Conservation (phyloP, 1,284 basidiomycete genomes). For the Sporisorium scitamineum region DNA sequence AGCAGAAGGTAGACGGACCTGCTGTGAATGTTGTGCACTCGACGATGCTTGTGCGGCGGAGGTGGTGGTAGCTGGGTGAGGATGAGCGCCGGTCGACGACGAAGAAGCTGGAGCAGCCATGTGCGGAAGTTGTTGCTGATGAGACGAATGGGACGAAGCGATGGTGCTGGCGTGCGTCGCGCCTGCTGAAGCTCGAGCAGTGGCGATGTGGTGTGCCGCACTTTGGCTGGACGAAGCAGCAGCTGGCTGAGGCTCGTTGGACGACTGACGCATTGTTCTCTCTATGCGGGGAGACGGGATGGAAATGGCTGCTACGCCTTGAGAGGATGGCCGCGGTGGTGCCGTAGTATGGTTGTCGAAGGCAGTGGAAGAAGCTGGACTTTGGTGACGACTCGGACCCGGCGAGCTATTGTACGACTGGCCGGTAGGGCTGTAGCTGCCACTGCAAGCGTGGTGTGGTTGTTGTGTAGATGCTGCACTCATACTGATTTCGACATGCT, state of each 20-base stretch:
- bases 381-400: slow-evolving; percentile 16
- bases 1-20: slow-evolving; percentile 31
- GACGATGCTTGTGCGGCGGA: background rate
- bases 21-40: slow-evolving; percentile 8
- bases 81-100: background rate
- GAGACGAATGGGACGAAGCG: background rate
- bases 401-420: slow-evolving; percentile 16
- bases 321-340: slow-evolving; percentile 9
- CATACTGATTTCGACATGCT: slow-evolving; percentile 43
- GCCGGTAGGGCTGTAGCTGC: slow-evolving; percentile 15
- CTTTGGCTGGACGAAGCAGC: background rate
- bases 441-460: slow-evolving; percentile 13
- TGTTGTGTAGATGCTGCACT: slow-evolving; percentile 37
- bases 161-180: background rate
- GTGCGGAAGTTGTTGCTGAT: background rate
- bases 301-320: slow-evolving; percentile 1
- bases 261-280: background rate
- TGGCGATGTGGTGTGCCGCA: background rate
- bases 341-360: slow-evolving; percentile 6
- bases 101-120: background rate
- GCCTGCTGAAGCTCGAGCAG: background rate
- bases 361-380: background rate
- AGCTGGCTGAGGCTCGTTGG: background rate
- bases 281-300: slow-evolving; percentile 3
- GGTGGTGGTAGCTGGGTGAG: background rate